phyloP scores from a whole-genome alignment of 2,329 filamentous ascomycete species.

The Beauveria sp. region DNA sequence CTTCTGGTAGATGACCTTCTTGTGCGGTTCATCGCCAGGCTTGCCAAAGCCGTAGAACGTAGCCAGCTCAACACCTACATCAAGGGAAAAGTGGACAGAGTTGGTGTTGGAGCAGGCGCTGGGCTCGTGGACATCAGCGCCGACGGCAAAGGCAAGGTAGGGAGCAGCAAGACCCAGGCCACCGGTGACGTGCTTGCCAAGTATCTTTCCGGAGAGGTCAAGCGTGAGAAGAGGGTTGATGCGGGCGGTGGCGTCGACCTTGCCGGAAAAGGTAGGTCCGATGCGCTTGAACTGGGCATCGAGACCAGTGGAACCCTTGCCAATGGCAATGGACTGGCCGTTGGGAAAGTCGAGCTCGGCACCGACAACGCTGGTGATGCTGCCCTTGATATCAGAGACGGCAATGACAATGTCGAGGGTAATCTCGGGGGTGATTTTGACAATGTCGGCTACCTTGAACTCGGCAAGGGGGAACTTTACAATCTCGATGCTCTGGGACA shows the following conservation, averaged over 20 bases:
- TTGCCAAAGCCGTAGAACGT: slow-evolving; percentile 12
- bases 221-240: slow-evolving; percentile 9
- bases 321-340: slow-evolving; percentile 9
- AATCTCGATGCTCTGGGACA: slow-evolving; percentile 5
- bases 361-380: slow-evolving; percentile 9
- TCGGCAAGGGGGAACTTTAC: slow-evolving; percentile 1
- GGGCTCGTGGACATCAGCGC: slow-evolving; percentile 8
- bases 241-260: slow-evolving; percentile 11
- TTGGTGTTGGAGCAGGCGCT: slow-evolving; percentile 8
- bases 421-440: slow-evolving; percentile 11
- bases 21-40: slow-evolving; percentile 10
- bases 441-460: slow-evolving; percentile 11
- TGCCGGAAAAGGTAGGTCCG: slow-evolving; percentile 10
- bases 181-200: slow-evolving; percentile 8
- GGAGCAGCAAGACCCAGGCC: slow-evolving; percentile 8
- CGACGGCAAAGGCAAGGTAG: slow-evolving; percentile 6
- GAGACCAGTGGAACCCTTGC: slow-evolving; percentile 10
- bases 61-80: slow-evolving; percentile 9
- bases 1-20: slow-evolving; percentile 11
- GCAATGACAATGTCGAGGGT: slow-evolving; percentile 4
- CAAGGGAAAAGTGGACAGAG: slow-evolving; percentile 8
- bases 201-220: slow-evolving; percentile 11
- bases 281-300: slow-evolving; percentile 10
- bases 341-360: slow-evolving; percentile 10
- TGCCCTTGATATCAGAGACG: slow-evolving; percentile 9